Percentiles rank a stretch among this genome's conserved stretches.
Evolutionary conservation across 2,329 filamentous ascomycete genomes (phyloP).

Genomic region (Hypocreales sp.): DNA sequence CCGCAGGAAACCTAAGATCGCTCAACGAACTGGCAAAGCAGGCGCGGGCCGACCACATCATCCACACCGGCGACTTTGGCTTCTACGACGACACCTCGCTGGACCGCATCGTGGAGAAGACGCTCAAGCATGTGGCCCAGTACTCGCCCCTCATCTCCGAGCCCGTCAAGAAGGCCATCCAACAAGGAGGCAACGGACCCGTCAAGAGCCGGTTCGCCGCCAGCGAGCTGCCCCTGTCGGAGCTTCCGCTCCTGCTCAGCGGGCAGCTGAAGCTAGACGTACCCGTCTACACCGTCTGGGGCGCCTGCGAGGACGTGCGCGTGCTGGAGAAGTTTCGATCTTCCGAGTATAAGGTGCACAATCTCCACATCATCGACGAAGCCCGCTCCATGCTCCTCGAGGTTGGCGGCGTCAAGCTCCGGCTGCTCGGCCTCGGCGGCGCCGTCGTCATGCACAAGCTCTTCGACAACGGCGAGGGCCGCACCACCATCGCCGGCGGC

Average conservation of each 20-base stretch:
- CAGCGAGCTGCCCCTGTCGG: conserved; percentile 76
- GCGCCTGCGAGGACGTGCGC: conserved; percentile 93
- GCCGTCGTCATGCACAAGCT: conserved; percentile 99
- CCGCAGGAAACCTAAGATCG: conserved; percentile 76
- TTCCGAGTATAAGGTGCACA: conserved; percentile 93
- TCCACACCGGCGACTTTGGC: conserved; percentile 97
- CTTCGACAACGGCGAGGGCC: conserved; percentile 94
- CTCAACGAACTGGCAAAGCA: conserved; percentile 93
- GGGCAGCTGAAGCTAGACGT: conserved; percentile 86
- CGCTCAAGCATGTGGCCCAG: conserved; percentile 93
- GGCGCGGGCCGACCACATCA: conserved; percentile 90
- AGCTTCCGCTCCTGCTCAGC: conserved; percentile 76
- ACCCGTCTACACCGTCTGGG: conserved; percentile 97
- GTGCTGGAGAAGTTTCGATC: conserved; percentile 96
- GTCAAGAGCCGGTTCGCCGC: conserved; percentile 77
- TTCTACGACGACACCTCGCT: conserved; percentile 96
- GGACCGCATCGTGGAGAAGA: conserved; percentile 97
- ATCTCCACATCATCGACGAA: conserved; percentile 97
- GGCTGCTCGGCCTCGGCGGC: conserved; percentile 81
- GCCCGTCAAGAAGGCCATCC: conserved; percentile 51
- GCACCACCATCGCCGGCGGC: conserved; percentile 93
- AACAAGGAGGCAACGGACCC: conserved; percentile 51
- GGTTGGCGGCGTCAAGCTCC: conserved; percentile 88
- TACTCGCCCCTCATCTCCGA: conserved; percentile 92
- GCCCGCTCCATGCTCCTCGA: conserved; percentile 91